Conservation (phyloP, 805 yeast genomes). For the Geotrichum ghanense region DNA sequence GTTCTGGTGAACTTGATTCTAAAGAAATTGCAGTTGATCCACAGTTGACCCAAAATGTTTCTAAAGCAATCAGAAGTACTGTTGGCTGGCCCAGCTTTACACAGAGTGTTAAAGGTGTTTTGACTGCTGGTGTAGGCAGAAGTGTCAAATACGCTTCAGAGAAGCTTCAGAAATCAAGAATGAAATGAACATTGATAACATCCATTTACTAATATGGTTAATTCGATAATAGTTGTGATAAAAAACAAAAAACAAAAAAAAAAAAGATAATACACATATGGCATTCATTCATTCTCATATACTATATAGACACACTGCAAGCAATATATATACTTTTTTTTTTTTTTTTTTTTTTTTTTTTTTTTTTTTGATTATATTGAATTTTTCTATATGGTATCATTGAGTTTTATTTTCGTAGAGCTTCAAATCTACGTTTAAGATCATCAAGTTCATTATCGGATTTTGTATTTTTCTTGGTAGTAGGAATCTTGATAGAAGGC, state of each 20-base stretch:
- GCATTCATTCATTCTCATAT: no score
- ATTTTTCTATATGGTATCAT: not conserved
- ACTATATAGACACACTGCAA: no score
- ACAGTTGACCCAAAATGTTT: constrained; percentile 27
- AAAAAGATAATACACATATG: no score
- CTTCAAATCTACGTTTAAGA: constrained; percentile 64
- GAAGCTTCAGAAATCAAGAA: constrained; percentile 34
- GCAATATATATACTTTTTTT: not conserved
- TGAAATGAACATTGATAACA: not conserved
- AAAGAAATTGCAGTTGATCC: constrained; percentile 33
- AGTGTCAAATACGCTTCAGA: constrained; percentile 67
- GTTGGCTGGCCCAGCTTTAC: constrained; percentile 59
- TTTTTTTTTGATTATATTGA: not conserved
- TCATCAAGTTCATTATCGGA: constrained; percentile 43
- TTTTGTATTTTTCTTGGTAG: constrained; percentile 7
- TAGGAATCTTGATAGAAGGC: constrained; percentile 17
- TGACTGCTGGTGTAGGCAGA: constrained; percentile 75
- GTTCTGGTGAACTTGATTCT: constrained; percentile 2
- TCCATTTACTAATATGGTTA: no score
- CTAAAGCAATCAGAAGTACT: constrained; percentile 37
- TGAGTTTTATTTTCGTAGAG: constrained; percentile 35
- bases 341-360: not conserved
- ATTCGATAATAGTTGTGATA: no score
- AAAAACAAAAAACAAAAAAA: no score
- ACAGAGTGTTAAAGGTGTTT: constrained; percentile 73